phyloP scores from a whole-genome alignment of 805 yeast species.

The Cyberlindnera maclurae region DNA sequence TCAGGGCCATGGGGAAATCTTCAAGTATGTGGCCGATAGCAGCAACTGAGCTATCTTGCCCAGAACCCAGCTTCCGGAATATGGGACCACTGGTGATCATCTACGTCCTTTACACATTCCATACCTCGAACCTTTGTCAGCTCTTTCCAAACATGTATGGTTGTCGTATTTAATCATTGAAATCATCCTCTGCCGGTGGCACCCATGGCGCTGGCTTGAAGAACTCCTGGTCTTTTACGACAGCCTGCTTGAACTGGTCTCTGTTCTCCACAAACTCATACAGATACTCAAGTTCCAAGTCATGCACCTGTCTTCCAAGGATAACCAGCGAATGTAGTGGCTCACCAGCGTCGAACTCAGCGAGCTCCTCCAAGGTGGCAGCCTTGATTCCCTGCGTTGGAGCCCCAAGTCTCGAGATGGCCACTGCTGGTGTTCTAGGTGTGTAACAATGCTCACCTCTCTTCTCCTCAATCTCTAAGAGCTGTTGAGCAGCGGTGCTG shows the following conservation, averaged over 20 bases:
- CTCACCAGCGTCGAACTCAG: conserved; percentile 84
- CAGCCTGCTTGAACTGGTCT: conserved; percentile 38
- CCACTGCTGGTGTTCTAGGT: conserved; percentile 85
- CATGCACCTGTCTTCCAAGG: conserved; percentile 91
- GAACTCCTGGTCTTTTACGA: conserved; percentile 52
- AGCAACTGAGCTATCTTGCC: no score
- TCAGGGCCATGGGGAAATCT: no score
- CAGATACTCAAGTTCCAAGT: conserved; percentile 80
- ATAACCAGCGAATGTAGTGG: conserved; percentile 90
- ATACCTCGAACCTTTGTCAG: no score
- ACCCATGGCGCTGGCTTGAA: conserved; percentile 70
- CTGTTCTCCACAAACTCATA: conserved; percentile 65
- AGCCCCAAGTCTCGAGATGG: conserved; percentile 86
- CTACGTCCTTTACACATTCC: no score
- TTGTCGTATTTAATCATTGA: conserved; percentile 14
- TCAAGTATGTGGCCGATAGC: no score
- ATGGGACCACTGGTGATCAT: no score
- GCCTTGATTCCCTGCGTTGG: conserved; percentile 79
- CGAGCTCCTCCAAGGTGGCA: conserved; percentile 71
- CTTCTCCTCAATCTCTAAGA: conserved; percentile 78
- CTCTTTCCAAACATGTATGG: not conserved
- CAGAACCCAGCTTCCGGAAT: no score
- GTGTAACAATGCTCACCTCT: conserved; percentile 76
- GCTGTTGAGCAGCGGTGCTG: conserved; percentile 80
- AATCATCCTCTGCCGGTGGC: conserved; percentile 37